These are phyloP conservation scores for Gomphus bonarii DNA, from an alignment of 1,284 basidiomycete genomes.

Conservation along the genomic window DNA sequence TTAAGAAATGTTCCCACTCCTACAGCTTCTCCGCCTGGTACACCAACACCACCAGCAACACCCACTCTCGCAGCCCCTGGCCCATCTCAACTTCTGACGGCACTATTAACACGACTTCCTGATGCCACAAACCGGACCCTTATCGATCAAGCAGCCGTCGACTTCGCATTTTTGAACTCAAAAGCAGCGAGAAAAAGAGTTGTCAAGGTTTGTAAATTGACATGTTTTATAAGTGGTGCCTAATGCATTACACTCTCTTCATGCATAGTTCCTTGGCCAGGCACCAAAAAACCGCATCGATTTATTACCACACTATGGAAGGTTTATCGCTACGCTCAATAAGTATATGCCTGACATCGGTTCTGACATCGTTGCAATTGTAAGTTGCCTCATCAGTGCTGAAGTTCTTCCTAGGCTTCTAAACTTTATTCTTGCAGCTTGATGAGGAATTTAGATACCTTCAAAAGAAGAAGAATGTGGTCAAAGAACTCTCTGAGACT, in stretches of 20 bases:
- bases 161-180: constrained; percentile 94
- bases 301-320: constrained; percentile 87
- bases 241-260: neutral
- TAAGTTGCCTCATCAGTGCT: constrained; percentile 28
- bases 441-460: constrained; percentile 96
- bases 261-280: constrained; percentile 65
- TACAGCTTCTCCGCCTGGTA: constrained; percentile 55
- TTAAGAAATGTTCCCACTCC: constrained; percentile 42
- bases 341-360: constrained; percentile 94
- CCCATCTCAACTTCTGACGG: constrained; percentile 86
- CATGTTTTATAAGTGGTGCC: neutral
- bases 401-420: constrained; percentile 9
- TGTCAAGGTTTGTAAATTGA: constrained; percentile 49
- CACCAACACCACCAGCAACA: constrained; percentile 47
- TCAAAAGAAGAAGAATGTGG: constrained; percentile 88
- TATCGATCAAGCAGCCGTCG: constrained; percentile 91
- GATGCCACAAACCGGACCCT: constrained; percentile 88
- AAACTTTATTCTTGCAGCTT: constrained; percentile 41
- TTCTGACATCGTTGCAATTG: constrained; percentile 67
- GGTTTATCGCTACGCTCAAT: constrained; percentile 81
- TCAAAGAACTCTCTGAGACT: constrained; percentile 79
- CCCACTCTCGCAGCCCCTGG: constrained; percentile 72
- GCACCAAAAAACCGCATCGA: constrained; percentile 87
- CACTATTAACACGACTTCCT: constrained; percentile 85
- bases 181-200: constrained; percentile 90